Conservation (phyloP, 768 basidiomycete genomes). For the Tricholoma hemisulphureum region DNA sequence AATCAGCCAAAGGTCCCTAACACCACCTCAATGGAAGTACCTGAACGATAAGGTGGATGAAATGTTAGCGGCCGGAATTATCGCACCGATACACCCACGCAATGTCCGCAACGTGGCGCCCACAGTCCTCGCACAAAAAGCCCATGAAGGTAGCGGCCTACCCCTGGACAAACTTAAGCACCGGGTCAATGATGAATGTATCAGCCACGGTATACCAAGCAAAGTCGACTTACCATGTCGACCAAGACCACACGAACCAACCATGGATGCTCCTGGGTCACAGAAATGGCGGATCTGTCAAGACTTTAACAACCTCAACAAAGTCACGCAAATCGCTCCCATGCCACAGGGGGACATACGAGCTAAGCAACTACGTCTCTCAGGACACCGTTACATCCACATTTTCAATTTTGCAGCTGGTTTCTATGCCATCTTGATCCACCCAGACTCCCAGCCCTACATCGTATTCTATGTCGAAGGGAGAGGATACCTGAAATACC, state of each 20-base stretch:
- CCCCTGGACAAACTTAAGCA: too few species aligned
- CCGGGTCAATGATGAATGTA: too few species aligned
- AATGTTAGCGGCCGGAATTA: too few species aligned
- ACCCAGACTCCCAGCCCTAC: constrained; percentile 18
- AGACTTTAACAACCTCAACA: constrained; percentile 33
- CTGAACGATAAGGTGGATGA: too few species aligned
- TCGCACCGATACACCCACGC: constrained; percentile 23
- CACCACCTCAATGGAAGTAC: constrained; percentile 30
- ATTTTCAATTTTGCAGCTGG: constrained; percentile 38
- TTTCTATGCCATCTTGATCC: constrained; percentile 25
- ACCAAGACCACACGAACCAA: background rate
- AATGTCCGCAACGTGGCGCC: constrained; percentile 15
- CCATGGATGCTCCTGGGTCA: background rate
- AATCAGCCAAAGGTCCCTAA: constrained; percentile 26
- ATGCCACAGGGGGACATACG: too few species aligned
- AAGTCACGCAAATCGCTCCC: too few species aligned
- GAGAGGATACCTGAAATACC: constrained; percentile 32
- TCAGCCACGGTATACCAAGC: constrained; percentile 18
- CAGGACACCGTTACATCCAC: constrained; percentile 29
- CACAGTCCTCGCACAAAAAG: too few species aligned
- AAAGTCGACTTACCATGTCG: constrained; percentile 20
- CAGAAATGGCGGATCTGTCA: constrained; percentile 36
- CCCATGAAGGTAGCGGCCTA: too few species aligned
- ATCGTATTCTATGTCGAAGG: constrained; percentile 36
- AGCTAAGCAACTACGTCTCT: constrained; percentile 32